Base-by-base conservation (phyloP, 2,329 filamentous ascomycete genomes). In the Colletotrichum aenigma region DNA sequence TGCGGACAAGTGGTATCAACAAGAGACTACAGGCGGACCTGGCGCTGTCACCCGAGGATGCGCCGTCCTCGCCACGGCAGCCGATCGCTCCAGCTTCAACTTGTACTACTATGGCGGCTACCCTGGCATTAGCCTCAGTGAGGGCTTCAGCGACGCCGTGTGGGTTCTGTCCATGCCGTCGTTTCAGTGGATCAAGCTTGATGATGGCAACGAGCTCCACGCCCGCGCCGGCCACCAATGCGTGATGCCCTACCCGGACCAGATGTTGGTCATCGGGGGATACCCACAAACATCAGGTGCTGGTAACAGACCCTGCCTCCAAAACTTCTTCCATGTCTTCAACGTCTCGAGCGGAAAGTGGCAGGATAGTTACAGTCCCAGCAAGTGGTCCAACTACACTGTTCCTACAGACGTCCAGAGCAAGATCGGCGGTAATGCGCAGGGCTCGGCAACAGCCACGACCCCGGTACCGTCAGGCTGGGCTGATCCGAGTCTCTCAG, bases 81-180 rank as follows among this genome's bases (percentile, higher is more conserved):
- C 28, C 28, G 94, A 96, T 81, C 88, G 88, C 38, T 94, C 93
- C 13, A 95, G 93, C 74, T 94, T 93, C 83, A 96, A 96, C 81
- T 93, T 97, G 66, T 96, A 96, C 86, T 95, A 95, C 85, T 97
- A 95, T 79, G 95, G 94, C 18, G 95, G 95, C 3, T 30, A 30
- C 9, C 30, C 30, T 30, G 30, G 30, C 1, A 4, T 30, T 1
- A 30, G 30, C 30, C 30, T 30, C 1, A 30, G 30, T 30, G 30
- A 30, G 30, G 30, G 30, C 30, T 30, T 28, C 28, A 28, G 28
- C 28, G 92, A 95, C 76, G 94, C 95, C 62, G 93, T 96, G 82
- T 97, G 94, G 94, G 93, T 96, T 26, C 86, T 97, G 15, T 95
- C 94, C 0, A 85, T 97, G 7, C 95, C 95, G 0, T 93, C 93